These are phyloP conservation scores for Mycena chlorophos DNA, from an alignment of 768 basidiomycete genomes.

Conservation along the genomic window DNA sequence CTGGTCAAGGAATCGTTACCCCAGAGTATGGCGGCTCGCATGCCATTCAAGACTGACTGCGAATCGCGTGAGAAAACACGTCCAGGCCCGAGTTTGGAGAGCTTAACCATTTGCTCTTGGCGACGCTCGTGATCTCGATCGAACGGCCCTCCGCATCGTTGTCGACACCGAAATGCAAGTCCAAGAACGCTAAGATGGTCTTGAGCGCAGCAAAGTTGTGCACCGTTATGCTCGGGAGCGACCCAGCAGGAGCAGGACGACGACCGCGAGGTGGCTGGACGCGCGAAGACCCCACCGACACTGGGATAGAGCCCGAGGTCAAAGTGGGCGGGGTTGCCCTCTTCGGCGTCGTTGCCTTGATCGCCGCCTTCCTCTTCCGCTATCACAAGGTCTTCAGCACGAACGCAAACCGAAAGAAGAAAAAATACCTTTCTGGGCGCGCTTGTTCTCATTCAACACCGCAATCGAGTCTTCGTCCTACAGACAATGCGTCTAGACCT, in stretches of 20 bases:
- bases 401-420: constrained; percentile 14
- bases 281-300: no score
- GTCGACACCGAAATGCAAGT: constrained; percentile 88
- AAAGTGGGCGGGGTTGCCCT: constrained; percentile 20
- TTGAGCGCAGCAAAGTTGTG: constrained; percentile 89
- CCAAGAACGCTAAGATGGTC: constrained; percentile 85
- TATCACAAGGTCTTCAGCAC: constrained; percentile 50
- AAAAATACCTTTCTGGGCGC: constrained; percentile 57
- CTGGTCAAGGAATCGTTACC: constrained; percentile 77
- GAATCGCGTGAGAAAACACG: constrained; percentile 19
- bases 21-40: constrained; percentile 77
- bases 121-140: constrained; percentile 76
- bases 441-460: constrained; percentile 65
- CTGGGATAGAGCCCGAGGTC: constrained; percentile 29
- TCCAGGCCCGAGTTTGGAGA: not conserved
- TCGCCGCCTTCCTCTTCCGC: constrained; percentile 33
- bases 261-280: constrained; percentile 59
- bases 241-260: constrained; percentile 42
- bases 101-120: constrained; percentile 78
- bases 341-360: constrained; percentile 17
- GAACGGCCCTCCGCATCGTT: constrained; percentile 84
- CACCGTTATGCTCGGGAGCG: constrained; percentile 44
- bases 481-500: constrained; percentile 69
- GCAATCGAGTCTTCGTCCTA: constrained; percentile 61
- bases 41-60: constrained; percentile 80